phyloP scores from a whole-genome alignment of 441 rosid genomes.

The Croton laevigatus region DNA sequence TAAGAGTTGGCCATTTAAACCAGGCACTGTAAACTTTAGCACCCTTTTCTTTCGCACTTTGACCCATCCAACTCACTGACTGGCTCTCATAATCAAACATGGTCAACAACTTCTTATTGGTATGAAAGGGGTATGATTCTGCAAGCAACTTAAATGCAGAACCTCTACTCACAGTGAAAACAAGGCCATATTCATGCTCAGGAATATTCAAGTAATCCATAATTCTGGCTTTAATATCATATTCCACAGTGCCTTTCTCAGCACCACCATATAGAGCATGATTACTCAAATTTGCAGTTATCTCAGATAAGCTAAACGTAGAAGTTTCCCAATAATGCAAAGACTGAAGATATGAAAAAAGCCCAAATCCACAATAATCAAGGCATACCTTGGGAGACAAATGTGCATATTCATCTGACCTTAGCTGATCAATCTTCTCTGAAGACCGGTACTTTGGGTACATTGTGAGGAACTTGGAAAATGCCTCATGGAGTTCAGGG shows the following conservation, averaged over 20 bases:
- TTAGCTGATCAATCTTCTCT: constrained; percentile 73
- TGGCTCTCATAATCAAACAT: constrained; percentile 98
- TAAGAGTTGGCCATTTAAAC: constrained; percentile 96
- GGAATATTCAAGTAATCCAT: constrained; percentile 97
- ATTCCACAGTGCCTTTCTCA: constrained; percentile 83
- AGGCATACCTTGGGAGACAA: constrained; percentile 95
- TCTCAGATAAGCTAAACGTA: constrained; percentile 91
- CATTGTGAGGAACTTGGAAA: constrained; percentile 75
- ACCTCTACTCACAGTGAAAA: constrained; percentile 94
- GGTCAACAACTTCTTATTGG: constrained; percentile 79
- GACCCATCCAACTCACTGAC: constrained; percentile 95
- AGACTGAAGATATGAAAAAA: constrained; percentile 84
- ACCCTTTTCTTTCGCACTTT: constrained; percentile 85
- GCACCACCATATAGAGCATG: constrained; percentile 96
- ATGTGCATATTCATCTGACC: constrained; percentile 77
- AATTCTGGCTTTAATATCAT: constrained; percentile 82
- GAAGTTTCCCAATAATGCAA: constrained; percentile 92
- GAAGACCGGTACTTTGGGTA: constrained; percentile 83
- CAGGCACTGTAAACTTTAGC: constrained; percentile 83
- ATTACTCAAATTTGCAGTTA: constrained; percentile 93
- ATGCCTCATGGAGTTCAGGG: constrained; percentile 61
- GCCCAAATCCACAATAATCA: constrained; percentile 96
- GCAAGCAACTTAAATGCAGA: constrained; percentile 89
- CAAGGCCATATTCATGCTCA: constrained; percentile 94
- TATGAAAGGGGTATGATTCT: constrained; percentile 85